Evolutionary conservation across 352 stramenopile genomes (phyloP).

Genomic region (Globisporangium irregulare): DNA sequence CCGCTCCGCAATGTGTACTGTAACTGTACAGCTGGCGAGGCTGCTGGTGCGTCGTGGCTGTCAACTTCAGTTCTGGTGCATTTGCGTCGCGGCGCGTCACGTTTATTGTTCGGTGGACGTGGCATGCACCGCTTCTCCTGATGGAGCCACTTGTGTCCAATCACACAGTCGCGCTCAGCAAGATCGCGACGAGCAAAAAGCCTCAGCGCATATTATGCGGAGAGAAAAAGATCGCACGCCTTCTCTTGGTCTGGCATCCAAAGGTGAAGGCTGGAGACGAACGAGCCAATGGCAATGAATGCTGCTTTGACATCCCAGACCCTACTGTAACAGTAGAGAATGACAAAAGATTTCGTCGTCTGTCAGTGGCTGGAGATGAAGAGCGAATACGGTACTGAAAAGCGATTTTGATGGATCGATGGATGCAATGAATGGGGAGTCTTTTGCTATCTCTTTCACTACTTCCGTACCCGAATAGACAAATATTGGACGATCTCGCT

Average conservation of each 20-base stretch:
- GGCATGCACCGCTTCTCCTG: not conserved
- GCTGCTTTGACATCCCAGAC: too few species aligned
- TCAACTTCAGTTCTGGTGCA: slow-evolving; percentile 14
- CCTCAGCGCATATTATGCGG: not conserved
- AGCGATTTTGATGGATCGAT: not conserved
- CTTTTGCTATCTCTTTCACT: not conserved
- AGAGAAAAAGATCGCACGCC: not conserved
- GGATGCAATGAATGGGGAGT: not conserved
- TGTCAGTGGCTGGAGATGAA: not conserved
- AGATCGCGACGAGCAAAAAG: slow-evolving; percentile 1
- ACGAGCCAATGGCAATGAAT: not conserved
- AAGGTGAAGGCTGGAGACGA: not conserved
- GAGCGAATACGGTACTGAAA: not conserved
- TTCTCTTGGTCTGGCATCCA: not conserved
- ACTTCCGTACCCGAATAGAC: not conserved
- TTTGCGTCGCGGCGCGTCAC: slow-evolving; percentile 37
- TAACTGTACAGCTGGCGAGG: not conserved
- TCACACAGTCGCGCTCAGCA: not conserved
- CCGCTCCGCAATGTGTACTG: not conserved
- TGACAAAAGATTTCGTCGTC: not conserved
- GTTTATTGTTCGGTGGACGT: slow-evolving; percentile 14
- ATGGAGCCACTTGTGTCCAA: not conserved
- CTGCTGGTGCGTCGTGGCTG: slow-evolving; percentile 11
- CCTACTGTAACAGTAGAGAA: not conserved
- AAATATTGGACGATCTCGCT: too few species aligned